Percentiles rank a stretch among this genome's conserved stretches.
Evolutionary conservation across 139 green algal genomes (phyloP).

Genomic region (Chlorella sp.): DNA sequence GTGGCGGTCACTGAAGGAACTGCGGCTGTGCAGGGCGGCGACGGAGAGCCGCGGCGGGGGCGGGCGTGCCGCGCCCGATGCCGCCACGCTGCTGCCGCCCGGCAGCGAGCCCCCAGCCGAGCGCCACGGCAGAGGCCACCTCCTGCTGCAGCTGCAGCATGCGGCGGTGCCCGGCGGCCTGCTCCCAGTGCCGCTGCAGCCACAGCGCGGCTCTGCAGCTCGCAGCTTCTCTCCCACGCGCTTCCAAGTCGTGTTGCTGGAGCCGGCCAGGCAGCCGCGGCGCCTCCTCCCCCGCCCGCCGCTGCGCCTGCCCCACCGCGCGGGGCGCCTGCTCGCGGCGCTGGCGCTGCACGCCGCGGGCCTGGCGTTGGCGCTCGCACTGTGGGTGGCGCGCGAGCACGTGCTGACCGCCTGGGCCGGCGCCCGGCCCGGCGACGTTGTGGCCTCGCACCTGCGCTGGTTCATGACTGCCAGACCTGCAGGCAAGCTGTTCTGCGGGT

Average conservation of each 20-base stretch:
- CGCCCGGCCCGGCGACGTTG: neutral
- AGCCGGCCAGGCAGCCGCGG: neutral
- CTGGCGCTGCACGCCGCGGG: too few species aligned
- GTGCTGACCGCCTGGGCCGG: neutral
- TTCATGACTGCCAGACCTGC: constrained; percentile 1
- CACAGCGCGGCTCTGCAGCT: neutral
- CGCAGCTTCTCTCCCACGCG: too few species aligned
- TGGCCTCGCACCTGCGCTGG: neutral
- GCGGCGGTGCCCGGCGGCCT: neutral
- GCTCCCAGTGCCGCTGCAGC: neutral
- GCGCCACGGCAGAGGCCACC: neutral
- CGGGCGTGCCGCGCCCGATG: neutral
- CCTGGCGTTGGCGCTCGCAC: neutral
- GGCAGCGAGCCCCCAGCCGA: neutral
- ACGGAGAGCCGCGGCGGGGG: neutral
- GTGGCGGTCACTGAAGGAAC: too few species aligned
- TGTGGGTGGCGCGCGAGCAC: neutral
- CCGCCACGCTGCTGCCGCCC: neutral
- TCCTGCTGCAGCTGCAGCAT: neutral
- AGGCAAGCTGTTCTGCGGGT: neutral
- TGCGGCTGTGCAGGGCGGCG: too few species aligned
- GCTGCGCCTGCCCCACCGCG: neutral
- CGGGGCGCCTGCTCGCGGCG: neutral
- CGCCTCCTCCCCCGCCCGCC: too few species aligned
- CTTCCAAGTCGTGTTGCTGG: too few species aligned